Base-by-base conservation (phyloP, 495 filamentous ascomycete genomes). In the Glarea lozoyensis region DNA sequence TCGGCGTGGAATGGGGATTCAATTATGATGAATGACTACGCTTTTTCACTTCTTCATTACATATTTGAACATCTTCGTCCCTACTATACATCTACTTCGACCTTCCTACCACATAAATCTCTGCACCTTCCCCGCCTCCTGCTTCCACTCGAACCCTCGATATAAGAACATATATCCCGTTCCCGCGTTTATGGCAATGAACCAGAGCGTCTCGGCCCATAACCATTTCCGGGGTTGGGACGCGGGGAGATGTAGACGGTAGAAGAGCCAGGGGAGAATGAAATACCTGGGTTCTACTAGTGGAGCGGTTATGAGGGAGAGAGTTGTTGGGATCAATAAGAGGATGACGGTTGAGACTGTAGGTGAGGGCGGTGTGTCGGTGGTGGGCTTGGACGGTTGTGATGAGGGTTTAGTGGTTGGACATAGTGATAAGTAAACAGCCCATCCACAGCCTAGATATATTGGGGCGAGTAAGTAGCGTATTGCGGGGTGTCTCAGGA, bases 271-370 rank as follows among this genome's bases (percentile, higher is more conserved):
- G 0, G 89, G 89, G 2, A 94, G 69, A 56, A 97, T 90, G 57
- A 93, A 90, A 57, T 98, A 98, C 3, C 92, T 74, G 2, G 88
- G 89, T 54, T 98, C 92, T 10, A 98, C 90, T 1, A 98, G 72
- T 2, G 92, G 88, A 0, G 93, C 89, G 0, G 87, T 88, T 33
- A 93, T 59, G 17, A 97, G 71, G 2, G 84, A 89, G 6, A 92
- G 70, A 0, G 79, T 48, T 0, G 86, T 86, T 0, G 90, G 68
- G 10, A 75, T 60, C 3, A 94, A 64, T 73, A 82, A 88, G 29
- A 94, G 65, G 57, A 49, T 67, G 50, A 65, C 53, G 6, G 52
- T 48, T n/a, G 43, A 48, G 0, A 22, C 50, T 9, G 53, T 43
- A 21, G 46, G 46, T 43, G 29, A 25, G 11, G 15, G 6, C 3